Evolutionary conservation across 108 stramenopile genomes (phyloP), one percentile per base, ranked within the genome.

Genomic region (Nitzschia inconspicua): DNA sequence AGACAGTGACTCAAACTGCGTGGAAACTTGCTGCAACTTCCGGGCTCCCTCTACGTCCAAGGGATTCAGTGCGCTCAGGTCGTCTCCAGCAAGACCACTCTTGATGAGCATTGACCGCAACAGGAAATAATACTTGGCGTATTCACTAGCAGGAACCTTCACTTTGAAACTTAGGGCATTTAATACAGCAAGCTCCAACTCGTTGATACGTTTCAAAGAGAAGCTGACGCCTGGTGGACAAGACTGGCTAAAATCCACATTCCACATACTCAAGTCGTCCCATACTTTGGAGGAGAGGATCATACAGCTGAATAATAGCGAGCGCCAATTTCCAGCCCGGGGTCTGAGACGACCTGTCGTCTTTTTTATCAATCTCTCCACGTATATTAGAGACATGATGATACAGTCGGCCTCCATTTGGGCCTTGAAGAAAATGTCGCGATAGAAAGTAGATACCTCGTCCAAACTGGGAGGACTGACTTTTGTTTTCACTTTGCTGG

Each of bases 101-200:
- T 82, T 69, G 36, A 87, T 77, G 10, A 90, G 61, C 90, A 95
- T 90, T 16, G 76, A 72, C 13, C 93, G 79, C 36, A 98, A 77
- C 61, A 96, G 82, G 58, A 96, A 98, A 72, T 98, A 97, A 63
- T 98, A 98, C 70, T 98, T 97, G 40, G 96, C 95, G 60, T 97
- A 98, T 64, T 97, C 96, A 43, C 76, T 74, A 11, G 95, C 93
- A 9, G 73, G 59, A 4, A 98, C 96, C 69, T 83, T 91, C 36
- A 96, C 95, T 65, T 91, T 78, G 71, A 88, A 98, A 31, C 89
- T 65, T 19, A 90, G 57, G 11, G 72, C 62, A 40, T 68, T 72
- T 25, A 95, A 65, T 22, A 93, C 54, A 11, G 82, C 82, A 5
- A 91, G 49, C 66, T 99, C 98, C 61, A 97, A 73, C 63, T 94